phyloP scores from a whole-genome alignment of 495 filamentous ascomycete genomes.

The Coniosporium apollinis region DNA sequence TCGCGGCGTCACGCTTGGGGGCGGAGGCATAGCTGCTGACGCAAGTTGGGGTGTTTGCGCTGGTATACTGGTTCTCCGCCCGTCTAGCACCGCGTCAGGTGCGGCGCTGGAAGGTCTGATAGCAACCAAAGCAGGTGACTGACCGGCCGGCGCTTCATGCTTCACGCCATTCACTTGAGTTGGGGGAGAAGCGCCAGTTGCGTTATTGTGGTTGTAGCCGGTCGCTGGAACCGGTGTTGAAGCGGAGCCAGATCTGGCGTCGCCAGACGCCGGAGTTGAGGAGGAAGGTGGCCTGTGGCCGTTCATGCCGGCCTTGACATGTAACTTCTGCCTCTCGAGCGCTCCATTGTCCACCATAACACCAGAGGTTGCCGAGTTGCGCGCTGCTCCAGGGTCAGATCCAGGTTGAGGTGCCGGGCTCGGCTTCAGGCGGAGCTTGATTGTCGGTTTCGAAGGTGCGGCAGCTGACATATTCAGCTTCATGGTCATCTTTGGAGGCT shows the following conservation, averaged over 20 bases:
- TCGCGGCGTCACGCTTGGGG: slow-evolving; percentile 20
- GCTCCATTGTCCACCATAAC: slow-evolving; percentile 35
- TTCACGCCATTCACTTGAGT: slow-evolving; percentile 12
- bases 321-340: slow-evolving; percentile 29
- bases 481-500: slow-evolving; percentile 55
- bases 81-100: slow-evolving; percentile 3
- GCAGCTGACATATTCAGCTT: slow-evolving; percentile 46
- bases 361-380: slow-evolving; percentile 22
- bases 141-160: slow-evolving; percentile 18
- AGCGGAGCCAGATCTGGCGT: slow-evolving; percentile 10
- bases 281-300: too few species aligned
- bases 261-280: slow-evolving; percentile 15
- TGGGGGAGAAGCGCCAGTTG: slow-evolving; percentile 11
- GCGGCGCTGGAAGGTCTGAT: too few species aligned
- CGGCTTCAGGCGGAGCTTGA: slow-evolving; percentile 23
- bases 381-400: slow-evolving; percentile 20
- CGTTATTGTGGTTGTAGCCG: slow-evolving; percentile 6
- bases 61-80: slow-evolving; percentile 8
- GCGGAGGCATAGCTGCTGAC: slow-evolving; percentile 25
- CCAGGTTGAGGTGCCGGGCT: slow-evolving; percentile 26
- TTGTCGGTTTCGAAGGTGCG: slow-evolving; percentile 10
- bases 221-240: slow-evolving; percentile 7
- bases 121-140: slow-evolving; percentile 21
- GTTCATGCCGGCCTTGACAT: slow-evolving; percentile 29
- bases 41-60: too few species aligned